Evolutionary conservation across 2,329 filamentous ascomycete species (phyloP).

Genomic region (Talaromyces funiculosus): DNA sequence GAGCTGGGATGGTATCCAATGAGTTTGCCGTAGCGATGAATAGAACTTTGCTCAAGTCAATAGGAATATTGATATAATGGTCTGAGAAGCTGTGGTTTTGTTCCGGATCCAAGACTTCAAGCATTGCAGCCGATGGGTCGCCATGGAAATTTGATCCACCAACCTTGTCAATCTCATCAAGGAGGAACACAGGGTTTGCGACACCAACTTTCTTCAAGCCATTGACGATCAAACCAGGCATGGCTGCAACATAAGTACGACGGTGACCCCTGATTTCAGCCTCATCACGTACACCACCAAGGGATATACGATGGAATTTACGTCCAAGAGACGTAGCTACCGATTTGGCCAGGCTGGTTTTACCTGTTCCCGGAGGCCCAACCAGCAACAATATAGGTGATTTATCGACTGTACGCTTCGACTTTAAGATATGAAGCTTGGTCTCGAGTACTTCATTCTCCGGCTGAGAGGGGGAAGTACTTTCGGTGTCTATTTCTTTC

Average conservation of each 20-base stretch:
- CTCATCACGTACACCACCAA: constrained; percentile 92
- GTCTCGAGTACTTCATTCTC: constrained; percentile 47
- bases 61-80: constrained; percentile 92
- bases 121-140: constrained; percentile 93
- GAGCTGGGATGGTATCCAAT: constrained; percentile 89
- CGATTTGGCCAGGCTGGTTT: constrained; percentile 90
- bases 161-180: constrained; percentile 98
- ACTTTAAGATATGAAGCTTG: constrained; percentile 69
- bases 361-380: constrained; percentile 89
- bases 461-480: constrained; percentile 44
- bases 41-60: constrained; percentile 91
- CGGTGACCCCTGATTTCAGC: constrained; percentile 94
- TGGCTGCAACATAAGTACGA: constrained; percentile 95
- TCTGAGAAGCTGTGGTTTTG: constrained; percentile 94
- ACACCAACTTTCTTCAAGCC: constrained; percentile 94
- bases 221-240: constrained; percentile 92
- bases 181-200: constrained; percentile 86
- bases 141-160: constrained; percentile 87
- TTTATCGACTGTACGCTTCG: constrained; percentile 84
- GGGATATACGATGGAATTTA: constrained; percentile 94
- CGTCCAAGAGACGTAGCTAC: constrained; percentile 86
- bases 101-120: constrained; percentile 94
- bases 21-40: constrained; percentile 97
- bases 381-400: constrained; percentile 92
- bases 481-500: constrained; percentile 49